These are phyloP conservation scores for Pisolithus microcarpus DNA, from an alignment of 768 basidiomycete genomes.

Conservation along the genomic window DNA sequence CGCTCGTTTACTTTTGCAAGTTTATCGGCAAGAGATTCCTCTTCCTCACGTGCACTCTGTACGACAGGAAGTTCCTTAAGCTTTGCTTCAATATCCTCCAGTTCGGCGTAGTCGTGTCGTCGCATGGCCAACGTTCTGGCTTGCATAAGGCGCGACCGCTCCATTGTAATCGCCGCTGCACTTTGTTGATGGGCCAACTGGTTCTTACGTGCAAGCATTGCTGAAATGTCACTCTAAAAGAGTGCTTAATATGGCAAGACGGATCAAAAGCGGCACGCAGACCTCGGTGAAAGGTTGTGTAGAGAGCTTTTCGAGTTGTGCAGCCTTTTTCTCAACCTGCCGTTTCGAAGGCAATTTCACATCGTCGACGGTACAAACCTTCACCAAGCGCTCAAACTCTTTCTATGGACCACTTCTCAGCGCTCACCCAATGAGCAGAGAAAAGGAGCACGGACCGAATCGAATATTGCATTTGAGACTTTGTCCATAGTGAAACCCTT, in stretches of 20 bases:
- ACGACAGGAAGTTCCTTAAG: conserved; percentile 43
- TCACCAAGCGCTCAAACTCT: conserved; percentile 61
- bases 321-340: conserved; percentile 57
- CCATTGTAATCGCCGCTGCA: conserved; percentile 35
- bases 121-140: conserved; percentile 68
- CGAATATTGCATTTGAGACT: conserved; percentile 69
- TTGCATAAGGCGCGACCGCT: conserved; percentile 62
- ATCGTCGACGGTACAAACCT: conserved; percentile 41
- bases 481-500: conserved; percentile 72
- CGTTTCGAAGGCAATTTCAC: conserved; percentile 62
- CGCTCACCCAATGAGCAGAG: conserved; percentile 1
- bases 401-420: conserved; percentile 36
- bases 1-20: conserved; percentile 83
- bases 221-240: conserved; percentile 68
- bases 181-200: conserved; percentile 31
- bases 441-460: conserved; percentile 40
- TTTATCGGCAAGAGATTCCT: conserved; percentile 35
- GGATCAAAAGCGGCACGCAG: conserved; percentile 7
- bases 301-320: conserved; percentile 51
- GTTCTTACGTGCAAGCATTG: conserved; percentile 68
- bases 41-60: conserved; percentile 18
- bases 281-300: conserved; percentile 78
- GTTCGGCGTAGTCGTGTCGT: conserved; percentile 63
- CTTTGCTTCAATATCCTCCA: conserved; percentile 53
- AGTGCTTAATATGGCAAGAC: conserved; percentile 6